Evolutionary conservation across 495 filamentous ascomycete genomes (phyloP).

Genomic region (Hypoxylon perforatum): DNA sequence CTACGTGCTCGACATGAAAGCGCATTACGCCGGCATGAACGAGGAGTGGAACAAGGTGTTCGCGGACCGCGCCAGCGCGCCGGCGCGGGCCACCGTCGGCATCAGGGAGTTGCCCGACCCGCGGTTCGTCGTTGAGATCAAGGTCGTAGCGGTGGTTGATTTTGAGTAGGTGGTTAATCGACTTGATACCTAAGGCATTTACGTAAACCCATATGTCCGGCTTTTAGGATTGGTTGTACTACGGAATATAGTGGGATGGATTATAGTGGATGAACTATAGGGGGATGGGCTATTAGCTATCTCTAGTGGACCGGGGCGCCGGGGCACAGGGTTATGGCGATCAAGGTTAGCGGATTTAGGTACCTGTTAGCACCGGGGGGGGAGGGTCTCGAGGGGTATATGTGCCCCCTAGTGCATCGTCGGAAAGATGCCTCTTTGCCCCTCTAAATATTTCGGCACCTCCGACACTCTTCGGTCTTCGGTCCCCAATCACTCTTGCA

Average conservation of each 20-base stretch:
- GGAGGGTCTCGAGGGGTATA: too few relatives aligned
- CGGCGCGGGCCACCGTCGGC: conserved; percentile 49
- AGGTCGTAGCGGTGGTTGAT: conserved; percentile 44
- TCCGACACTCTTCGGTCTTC: background rate
- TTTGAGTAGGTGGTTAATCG: conserved; percentile 7
- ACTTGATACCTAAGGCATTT: background rate
- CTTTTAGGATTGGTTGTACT: background rate
- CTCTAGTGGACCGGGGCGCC: too few relatives aligned
- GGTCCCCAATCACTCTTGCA: background rate
- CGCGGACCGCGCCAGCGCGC: conserved; percentile 46
- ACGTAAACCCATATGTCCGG: background rate
- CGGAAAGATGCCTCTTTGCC: background rate
- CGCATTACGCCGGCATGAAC: conserved; percentile 54
- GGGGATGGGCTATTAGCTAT: background rate
- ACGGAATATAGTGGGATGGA: background rate
- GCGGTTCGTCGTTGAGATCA: conserved; percentile 51
- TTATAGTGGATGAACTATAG: background rate
- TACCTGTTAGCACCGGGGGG: background rate
- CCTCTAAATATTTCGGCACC: background rate
- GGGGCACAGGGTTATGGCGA: background rate
- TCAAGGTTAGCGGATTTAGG: background rate
- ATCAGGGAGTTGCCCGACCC: conserved; percentile 51
- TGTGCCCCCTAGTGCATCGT: background rate
- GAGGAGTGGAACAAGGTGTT: conserved; percentile 56
- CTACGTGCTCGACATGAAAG: conserved; percentile 52